These are phyloP conservation scores for Botryotinia calthae DNA, from an alignment of 2,329 filamentous ascomycete species.

Conservation along the genomic window DNA sequence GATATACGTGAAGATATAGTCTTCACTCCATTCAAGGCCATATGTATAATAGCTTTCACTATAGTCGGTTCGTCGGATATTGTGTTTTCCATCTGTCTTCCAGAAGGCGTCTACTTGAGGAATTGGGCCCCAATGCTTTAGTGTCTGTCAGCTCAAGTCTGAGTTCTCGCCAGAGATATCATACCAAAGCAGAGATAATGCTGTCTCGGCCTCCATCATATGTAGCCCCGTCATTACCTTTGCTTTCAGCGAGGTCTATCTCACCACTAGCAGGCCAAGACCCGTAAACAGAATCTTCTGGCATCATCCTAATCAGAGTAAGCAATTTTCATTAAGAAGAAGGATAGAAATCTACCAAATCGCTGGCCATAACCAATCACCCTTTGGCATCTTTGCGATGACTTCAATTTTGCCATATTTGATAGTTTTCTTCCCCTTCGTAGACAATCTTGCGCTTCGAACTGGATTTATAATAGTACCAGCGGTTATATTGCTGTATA, in stretches of 20 bases:
- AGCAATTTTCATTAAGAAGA: background rate
- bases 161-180: background rate
- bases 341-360: slow-evolving; percentile 34
- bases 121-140: slow-evolving; percentile 46
- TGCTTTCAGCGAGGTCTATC: slow-evolving; percentile 52
- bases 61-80: slow-evolving; percentile 42
- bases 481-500: slow-evolving; percentile 43
- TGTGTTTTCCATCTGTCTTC: slow-evolving; percentile 24
- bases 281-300: slow-evolving; percentile 48
- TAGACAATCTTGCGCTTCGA: slow-evolving; percentile 49
- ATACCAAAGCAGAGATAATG: slow-evolving; percentile 47
- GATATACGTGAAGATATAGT: slow-evolving; percentile 54
- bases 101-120: slow-evolving; percentile 33
- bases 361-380: slow-evolving; percentile 55
- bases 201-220: slow-evolving; percentile 44
- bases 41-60: slow-evolving; percentile 49
- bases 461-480: slow-evolving; percentile 51
- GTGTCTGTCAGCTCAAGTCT: background rate
- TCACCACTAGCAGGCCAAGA: slow-evolving; percentile 52
- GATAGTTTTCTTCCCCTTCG: slow-evolving; percentile 47
- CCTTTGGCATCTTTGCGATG: slow-evolving; percentile 50
- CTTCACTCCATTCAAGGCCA: slow-evolving; percentile 51
- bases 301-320: slow-evolving; percentile 47
- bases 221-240: slow-evolving; percentile 47
- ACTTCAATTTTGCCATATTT: slow-evolving; percentile 54